Evolutionary conservation across 768 basidiomycete species (phyloP).

Genomic region (Hemileccinum rubropunctum): DNA sequence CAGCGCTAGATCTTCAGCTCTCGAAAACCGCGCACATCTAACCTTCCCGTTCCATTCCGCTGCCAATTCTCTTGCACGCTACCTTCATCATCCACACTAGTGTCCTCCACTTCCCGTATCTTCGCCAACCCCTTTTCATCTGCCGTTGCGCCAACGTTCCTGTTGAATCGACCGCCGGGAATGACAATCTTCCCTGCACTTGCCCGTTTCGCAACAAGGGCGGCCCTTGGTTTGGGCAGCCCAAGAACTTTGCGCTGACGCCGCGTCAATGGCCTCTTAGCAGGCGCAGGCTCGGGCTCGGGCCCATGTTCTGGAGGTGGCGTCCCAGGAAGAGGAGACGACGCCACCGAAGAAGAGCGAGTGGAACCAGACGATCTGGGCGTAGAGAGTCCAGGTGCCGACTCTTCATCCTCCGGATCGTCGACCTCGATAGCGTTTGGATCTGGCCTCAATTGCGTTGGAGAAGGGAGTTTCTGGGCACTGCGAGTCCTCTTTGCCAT

Average conservation of each 20-base stretch:
- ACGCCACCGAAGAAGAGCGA: slow-evolving; percentile 30
- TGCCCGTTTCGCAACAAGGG: slow-evolving; percentile 25
- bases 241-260: slow-evolving; percentile 69
- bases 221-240: slow-evolving; percentile 53
- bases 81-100: slow-evolving; percentile 33
- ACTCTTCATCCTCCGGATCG: slow-evolving; percentile 30
- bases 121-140: slow-evolving; percentile 13
- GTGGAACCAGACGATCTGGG: slow-evolving; percentile 30
- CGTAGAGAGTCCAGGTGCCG: slow-evolving; percentile 45
- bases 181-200: slow-evolving; percentile 58
- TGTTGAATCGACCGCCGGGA: slow-evolving; percentile 55
- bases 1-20: slow-evolving; percentile 63
- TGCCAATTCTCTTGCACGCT: slow-evolving; percentile 50
- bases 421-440: slow-evolving; percentile 24
- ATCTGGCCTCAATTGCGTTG: slow-evolving; percentile 11
- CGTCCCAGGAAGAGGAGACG: slow-evolving; percentile 38
- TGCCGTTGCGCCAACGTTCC: slow-evolving; percentile 20
- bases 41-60: slow-evolving; percentile 65
- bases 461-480: slow-evolving; percentile 24
- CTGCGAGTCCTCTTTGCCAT: slow-evolving; percentile 36
- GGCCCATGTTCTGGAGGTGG: slow-evolving; percentile 31
- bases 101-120: slow-evolving; percentile 21
- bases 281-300: slow-evolving; percentile 1
- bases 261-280: slow-evolving; percentile 51
- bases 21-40: slow-evolving; percentile 76